phyloP scores from a whole-genome alignment of 2,329 filamentous ascomycete genomes.

The Scedosporium apiospermum region DNA sequence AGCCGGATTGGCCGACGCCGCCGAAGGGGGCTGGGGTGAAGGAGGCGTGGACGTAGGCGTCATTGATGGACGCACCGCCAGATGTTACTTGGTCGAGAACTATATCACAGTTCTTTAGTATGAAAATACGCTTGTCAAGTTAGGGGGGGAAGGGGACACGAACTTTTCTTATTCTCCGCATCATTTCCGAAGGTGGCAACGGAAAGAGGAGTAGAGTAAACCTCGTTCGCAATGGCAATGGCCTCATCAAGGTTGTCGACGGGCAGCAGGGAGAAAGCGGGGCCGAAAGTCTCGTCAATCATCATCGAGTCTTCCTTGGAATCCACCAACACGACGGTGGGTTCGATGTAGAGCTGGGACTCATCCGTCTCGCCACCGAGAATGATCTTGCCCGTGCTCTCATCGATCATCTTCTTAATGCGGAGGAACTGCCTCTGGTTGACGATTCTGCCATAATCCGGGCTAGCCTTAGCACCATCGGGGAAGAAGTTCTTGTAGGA shows the following conservation, averaged over 20 bases:
- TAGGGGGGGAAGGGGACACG: conserved; percentile 13
- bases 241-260: conserved; percentile 77
- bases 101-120: conserved; percentile 16
- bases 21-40: conserved; percentile 70
- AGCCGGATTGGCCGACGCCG: conserved; percentile 71
- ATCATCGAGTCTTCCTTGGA: conserved; percentile 67
- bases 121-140: conserved; percentile 16
- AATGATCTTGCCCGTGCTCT: conserved; percentile 72
- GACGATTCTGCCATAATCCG: conserved; percentile 72
- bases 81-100: conserved; percentile 55
- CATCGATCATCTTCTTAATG: conserved; percentile 85
- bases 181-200: conserved; percentile 81
- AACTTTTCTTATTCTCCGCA: conserved; percentile 65
- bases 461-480: conserved; percentile 64
- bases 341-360: conserved; percentile 73
- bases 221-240: conserved; percentile 67
- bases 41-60: conserved; percentile 58
- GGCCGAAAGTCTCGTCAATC: conserved; percentile 80
- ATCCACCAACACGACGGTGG: conserved; percentile 81
- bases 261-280: conserved; percentile 75
- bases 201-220: conserved; percentile 75
- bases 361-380: conserved; percentile 79
- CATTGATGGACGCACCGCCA: conserved; percentile 59
- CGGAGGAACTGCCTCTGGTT: conserved; percentile 72
- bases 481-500: conserved; percentile 74